phyloP scores from a whole-genome alignment of 1,139 yeast genomes.

The Nakaseomyces delphensis region DNA sequence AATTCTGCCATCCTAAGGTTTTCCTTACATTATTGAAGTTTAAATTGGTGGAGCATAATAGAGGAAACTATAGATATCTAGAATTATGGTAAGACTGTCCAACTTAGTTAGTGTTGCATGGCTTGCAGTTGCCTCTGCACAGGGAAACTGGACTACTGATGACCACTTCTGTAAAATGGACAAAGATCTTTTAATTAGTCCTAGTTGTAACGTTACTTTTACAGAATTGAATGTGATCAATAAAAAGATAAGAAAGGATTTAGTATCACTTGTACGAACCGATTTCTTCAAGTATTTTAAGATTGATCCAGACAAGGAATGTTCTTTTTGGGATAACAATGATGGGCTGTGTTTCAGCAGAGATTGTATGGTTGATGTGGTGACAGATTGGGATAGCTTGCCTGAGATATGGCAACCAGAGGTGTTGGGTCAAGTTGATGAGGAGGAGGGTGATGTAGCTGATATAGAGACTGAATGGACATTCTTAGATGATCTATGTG shows the following conservation, averaged over 20 bases:
- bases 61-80: background rate
- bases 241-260: slow-evolving; percentile 41
- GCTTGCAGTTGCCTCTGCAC: slow-evolving; percentile 1
- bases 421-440: slow-evolving; percentile 53
- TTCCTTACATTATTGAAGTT: no score
- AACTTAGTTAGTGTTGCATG: background rate
- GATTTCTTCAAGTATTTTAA: slow-evolving; percentile 82
- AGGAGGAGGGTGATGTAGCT: slow-evolving; percentile 36
- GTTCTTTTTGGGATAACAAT: slow-evolving; percentile 81
- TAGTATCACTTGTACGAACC: slow-evolving; percentile 50
- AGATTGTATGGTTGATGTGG: slow-evolving; percentile 87
- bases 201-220: slow-evolving; percentile 45
- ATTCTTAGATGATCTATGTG: slow-evolving; percentile 30
- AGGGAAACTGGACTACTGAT: slow-evolving; percentile 1
- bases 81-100: background rate
- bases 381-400: slow-evolving; percentile 53
- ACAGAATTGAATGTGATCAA: slow-evolving; percentile 47
- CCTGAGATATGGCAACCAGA: slow-evolving; percentile 71
- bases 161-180: slow-evolving; percentile 31
- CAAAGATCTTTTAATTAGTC: slow-evolving; percentile 30
- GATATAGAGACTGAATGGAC: slow-evolving; percentile 31
- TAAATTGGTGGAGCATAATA: background rate
- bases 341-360: slow-evolving; percentile 80
- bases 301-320: slow-evolving; percentile 73
- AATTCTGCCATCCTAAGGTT: no score